phyloP scores from a whole-genome alignment of 768 basidiomycete species.

The Panus rudis region DNA sequence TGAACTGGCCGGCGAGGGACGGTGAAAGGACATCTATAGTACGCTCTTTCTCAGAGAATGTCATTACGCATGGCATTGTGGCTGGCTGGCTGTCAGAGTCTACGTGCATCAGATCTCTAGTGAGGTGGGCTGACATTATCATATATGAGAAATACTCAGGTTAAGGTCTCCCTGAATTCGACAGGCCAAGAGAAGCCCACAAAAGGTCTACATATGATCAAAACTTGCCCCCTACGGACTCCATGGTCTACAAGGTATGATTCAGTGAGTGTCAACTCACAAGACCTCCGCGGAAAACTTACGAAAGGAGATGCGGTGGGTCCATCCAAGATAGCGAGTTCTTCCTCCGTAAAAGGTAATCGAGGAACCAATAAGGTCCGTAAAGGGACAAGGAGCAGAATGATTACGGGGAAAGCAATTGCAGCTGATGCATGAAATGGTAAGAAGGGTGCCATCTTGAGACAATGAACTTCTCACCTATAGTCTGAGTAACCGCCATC shows the following conservation, averaged over 20 bases:
- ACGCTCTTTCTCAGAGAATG: too few species aligned
- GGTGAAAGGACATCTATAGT: too few species aligned
- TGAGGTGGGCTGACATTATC: too few species aligned
- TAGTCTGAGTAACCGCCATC: slow-evolving; percentile 86
- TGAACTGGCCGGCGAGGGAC: too few species aligned
- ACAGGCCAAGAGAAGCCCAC: too few species aligned
- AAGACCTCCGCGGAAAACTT: slow-evolving; percentile 25
- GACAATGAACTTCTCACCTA: slow-evolving; percentile 41
- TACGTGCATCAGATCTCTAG: too few species aligned
- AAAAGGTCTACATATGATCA: too few species aligned
- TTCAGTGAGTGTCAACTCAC: neutral
- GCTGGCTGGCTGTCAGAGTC: too few species aligned
- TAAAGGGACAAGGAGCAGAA: slow-evolving; percentile 75
- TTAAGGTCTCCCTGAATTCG: too few species aligned
- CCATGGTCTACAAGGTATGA: slow-evolving; percentile 35
- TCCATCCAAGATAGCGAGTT: slow-evolving; percentile 80
- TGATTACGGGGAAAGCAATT: slow-evolving; percentile 87
- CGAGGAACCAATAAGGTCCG: slow-evolving; percentile 65
- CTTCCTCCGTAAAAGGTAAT: slow-evolving; percentile 69
- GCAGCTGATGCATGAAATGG: slow-evolving; percentile 61
- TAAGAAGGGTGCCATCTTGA: neutral
- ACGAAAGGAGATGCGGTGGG: slow-evolving; percentile 86
- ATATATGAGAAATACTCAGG: too few species aligned
- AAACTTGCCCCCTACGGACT: slow-evolving; percentile 33
- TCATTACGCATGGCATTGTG: too few species aligned